Evolutionary conservation across 1,284 basidiomycete genomes (phyloP), one percentile per base, ranked within the genome.

Genomic region (Chalciporus sp.): DNA sequence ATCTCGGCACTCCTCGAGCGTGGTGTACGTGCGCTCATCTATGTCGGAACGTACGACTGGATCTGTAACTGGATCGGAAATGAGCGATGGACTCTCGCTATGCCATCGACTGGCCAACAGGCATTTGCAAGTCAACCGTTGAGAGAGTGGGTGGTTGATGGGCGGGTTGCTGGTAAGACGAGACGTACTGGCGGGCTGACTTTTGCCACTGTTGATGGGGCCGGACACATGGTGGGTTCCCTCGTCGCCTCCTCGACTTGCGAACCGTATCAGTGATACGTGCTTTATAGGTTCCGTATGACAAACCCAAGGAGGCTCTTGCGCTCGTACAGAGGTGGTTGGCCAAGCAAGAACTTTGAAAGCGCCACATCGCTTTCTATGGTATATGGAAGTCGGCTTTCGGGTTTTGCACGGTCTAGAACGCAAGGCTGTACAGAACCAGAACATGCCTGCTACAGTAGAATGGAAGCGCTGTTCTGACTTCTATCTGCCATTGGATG

Each of bases 31-130:
- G 84, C 87, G 4, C 78, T 95, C n/a, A 83, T 92, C 55, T 92
- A 92, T 61, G 86, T 85, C 5, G 89, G 89, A 2, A 79, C 77
- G 3, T 82, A 84, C 53, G 89, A 91, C 67, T 89, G 80, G 76
- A 85, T 88, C 56, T 91, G 88, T 66, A 92, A 90, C 69, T 86
- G 85, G 79, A 72, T 90, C 16, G 87, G 83, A 2, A 90, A 90
- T 62, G 82, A 87, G 61, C 71, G 76, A 10, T 88, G 85, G 86
- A 83, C 84, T 27, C 69, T 80, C 42, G 67, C 61, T 1, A 72
- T 90, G 58, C 78, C 85, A 58, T 90, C 87, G 88, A 77, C 76
- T n/a, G 84, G 84, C 2, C 72, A 81, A 57, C 70, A 73, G 7
- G 77, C 66, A 23, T 88, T 83, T 68, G 69, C 64, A 41, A 62